A percentile compares a stretch with the other conserved stretches of the same genome.
phyloP scores from a whole-genome alignment of 306 rosid species.

The Canavalia ensiformis region DNA sequence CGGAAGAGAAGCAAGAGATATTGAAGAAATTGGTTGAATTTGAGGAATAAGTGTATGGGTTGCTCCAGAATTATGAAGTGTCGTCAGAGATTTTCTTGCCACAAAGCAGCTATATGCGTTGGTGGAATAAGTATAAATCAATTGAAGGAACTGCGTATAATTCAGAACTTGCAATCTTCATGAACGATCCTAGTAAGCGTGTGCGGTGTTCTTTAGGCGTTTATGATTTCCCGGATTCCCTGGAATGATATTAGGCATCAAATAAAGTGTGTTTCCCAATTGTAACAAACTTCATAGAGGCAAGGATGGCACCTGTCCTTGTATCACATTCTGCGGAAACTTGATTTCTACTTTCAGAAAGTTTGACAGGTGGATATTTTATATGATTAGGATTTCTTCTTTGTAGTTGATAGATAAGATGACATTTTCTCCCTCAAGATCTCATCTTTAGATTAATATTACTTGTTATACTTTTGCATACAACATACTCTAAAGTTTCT shows the following conservation, averaged over 20 bases:
- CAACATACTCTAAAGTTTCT: too few species aligned
- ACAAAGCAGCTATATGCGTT: conserved; percentile 63
- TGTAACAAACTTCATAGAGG: too few species aligned
- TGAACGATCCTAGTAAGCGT: conserved; percentile 14
- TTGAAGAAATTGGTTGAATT: conserved; percentile 40
- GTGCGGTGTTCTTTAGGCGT: conserved; percentile 46
- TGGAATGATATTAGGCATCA: neutral
- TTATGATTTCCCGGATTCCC: conserved; percentile 27
- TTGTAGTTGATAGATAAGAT: too few species aligned
- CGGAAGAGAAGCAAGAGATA: neutral
- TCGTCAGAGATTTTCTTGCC: conserved; percentile 72
- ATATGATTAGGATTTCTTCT: too few species aligned
- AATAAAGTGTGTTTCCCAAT: neutral
- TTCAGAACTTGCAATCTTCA: conserved; percentile 50
- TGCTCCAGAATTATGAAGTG: conserved; percentile 53
- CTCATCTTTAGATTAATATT: too few species aligned
- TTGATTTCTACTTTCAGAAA: too few species aligned
- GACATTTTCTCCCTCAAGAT: too few species aligned
- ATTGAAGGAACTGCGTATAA: conserved; percentile 33
- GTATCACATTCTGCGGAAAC: too few species aligned
- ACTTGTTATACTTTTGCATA: too few species aligned
- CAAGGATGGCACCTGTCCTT: too few species aligned
- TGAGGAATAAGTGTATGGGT: conserved; percentile 55
- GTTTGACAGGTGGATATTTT: too few species aligned
- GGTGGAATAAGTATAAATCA: conserved; percentile 63